Evolutionary conservation across 2,329 filamentous ascomycete genomes (phyloP).

Genomic region (Talaromyces pinophilus): DNA sequence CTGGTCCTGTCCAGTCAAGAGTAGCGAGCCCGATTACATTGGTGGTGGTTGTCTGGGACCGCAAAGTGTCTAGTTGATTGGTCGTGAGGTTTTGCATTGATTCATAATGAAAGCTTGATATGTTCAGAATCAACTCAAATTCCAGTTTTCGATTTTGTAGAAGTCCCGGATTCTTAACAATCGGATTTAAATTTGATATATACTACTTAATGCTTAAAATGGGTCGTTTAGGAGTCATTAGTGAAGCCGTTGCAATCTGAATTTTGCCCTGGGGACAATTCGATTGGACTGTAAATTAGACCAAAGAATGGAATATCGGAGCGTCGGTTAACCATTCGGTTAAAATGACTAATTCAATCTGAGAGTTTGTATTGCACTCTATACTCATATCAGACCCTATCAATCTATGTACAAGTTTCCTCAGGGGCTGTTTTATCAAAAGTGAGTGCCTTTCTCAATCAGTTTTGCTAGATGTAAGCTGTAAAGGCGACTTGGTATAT

Average conservation of each 20-base stretch:
- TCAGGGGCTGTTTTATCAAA: too few relatives aligned
- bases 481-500: too few relatives aligned
- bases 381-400: neutral
- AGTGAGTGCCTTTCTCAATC: too few relatives aligned
- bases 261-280: neutral
- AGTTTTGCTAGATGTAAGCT: too few relatives aligned
- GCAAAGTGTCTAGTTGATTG: neutral
- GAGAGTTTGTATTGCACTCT: neutral
- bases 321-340: neutral
- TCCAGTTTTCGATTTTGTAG: too few relatives aligned
- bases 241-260: neutral
- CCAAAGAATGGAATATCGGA: neutral
- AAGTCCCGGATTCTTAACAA: neutral
- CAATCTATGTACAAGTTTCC: neutral
- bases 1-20: too few relatives aligned
- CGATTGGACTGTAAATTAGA: neutral
- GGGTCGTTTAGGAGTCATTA: neutral
- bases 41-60: too few relatives aligned
- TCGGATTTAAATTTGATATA: neutral
- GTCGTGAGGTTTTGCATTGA: neutral
- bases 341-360: neutral
- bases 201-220: neutral
- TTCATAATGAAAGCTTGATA: neutral
- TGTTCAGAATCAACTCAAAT: neutral
- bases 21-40: too few relatives aligned